Base-by-base conservation (phyloP, 306 rosid species). In the Trifolium dubium region DNA sequence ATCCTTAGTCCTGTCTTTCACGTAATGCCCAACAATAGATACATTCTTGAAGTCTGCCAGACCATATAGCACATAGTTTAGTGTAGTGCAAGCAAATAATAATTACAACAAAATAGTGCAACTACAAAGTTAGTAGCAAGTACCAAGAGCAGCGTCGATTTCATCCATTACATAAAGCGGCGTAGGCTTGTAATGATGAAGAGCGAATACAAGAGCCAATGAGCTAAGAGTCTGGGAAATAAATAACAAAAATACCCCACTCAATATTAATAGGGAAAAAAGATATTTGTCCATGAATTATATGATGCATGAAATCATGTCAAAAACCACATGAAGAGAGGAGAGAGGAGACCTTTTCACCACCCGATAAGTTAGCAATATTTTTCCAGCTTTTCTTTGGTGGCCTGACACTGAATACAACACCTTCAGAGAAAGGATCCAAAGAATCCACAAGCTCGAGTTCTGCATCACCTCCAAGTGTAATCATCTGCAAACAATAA, bases 331-430 rank as follows among this genome's bases (percentile, higher is more conserved):
- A 61, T 31, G 12, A 31, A 31, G 65, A 13, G 10, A 6, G 19
- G 4, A 51, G 7, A 35, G 12, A 56, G 49, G 64, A 50, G 37
- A 94, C 97, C 98, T 94, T 94, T 89, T 94, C 98, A 49, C 98
- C 98, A 15, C 98, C 98, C 5, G 98, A 94, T 86, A 94, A 87
- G 76, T 94, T 94, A 10, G 97, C 98, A 64, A 94, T 94, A 81
- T 91, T 89, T 87, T 94, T 94, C 98, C 98, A 94, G 81, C 98
- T 94, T 88, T 91, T 94, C 88, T 91, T 91, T 35, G 98, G 98
- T 8, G 98, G 98, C 73, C 98, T 86, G 71, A 94, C 97, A 68
- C 98, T 94, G 84, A 91, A 94, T 70, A 94, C 97, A 72, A 91
- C 98, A 56, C 98, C 98, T 87, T 94, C 98, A 35, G 98, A 88